phyloP scores from a whole-genome alignment of 768 basidiomycete genomes.

The Ephemerocybe angulata region DNA sequence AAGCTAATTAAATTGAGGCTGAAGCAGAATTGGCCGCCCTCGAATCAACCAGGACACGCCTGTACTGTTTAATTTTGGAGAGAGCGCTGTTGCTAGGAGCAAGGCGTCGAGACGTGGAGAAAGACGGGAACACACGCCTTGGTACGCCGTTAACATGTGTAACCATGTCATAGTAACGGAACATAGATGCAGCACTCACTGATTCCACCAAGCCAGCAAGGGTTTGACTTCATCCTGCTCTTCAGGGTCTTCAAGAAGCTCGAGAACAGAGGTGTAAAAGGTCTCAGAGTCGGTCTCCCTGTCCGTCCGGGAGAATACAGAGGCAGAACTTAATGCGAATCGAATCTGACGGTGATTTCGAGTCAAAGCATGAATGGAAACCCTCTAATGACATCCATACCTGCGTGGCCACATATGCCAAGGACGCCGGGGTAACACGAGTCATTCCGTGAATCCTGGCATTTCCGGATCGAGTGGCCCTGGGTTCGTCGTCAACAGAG shows the following conservation, averaged over 20 bases:
- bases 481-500: background rate
- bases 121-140: background rate
- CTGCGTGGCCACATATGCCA: constrained; percentile 3
- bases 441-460: constrained; percentile 3
- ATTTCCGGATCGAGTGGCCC: background rate
- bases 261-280: background rate
- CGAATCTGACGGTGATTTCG: background rate
- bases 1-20: no score
- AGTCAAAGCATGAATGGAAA: background rate
- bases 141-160: background rate
- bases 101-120: no score
- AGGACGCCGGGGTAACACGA: background rate
- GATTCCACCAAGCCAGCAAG: background rate
- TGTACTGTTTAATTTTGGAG: background rate
- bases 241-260: background rate
- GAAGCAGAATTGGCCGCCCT: no score
- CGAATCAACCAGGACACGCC: no score
- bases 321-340: background rate
- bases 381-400: background rate
- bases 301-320: background rate
- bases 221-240: background rate
- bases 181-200: background rate
- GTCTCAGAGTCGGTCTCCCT: background rate
- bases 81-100: background rate
- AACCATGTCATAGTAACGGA: background rate